phyloP scores from a whole-genome alignment of 306 rosid species.

The Lagenaria siceraria region DNA sequence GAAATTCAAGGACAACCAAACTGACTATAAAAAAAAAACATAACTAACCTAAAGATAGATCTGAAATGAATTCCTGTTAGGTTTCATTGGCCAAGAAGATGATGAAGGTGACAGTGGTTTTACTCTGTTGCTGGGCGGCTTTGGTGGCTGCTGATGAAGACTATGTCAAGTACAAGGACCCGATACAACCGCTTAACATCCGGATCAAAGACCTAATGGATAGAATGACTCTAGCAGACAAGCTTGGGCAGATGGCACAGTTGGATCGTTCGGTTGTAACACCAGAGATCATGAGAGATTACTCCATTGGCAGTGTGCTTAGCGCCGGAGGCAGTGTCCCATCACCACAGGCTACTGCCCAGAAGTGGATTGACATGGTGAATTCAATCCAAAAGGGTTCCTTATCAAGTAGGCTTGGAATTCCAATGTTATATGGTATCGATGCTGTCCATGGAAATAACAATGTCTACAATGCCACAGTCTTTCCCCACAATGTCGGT shows the following conservation, averaged over 20 bases:
- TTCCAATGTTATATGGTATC: constrained; percentile 6
- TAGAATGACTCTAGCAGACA: constrained; percentile 1
- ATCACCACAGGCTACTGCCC: not conserved
- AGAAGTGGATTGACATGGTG: constrained; percentile 9
- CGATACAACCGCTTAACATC: not conserved
- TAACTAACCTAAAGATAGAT: not conserved
- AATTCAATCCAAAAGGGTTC: not conserved
- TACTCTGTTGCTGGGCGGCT: not conserved
- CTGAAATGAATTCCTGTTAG: not conserved
- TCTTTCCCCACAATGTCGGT: constrained; percentile 3
- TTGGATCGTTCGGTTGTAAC: not conserved
- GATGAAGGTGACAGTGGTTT: not conserved
- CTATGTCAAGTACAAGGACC: constrained; percentile 1
- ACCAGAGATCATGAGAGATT: constrained; percentile 8
- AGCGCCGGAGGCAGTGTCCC: constrained; percentile 3
- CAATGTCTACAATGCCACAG: not conserved
- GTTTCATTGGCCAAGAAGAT: not conserved
- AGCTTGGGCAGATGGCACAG: constrained; percentile 8
- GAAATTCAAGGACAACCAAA: not conserved
- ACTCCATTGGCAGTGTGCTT: constrained; percentile 10
- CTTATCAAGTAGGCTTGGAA: constrained; percentile 7
- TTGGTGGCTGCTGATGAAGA: not conserved
- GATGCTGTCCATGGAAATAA: constrained; percentile 7
- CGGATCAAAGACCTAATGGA: not conserved
- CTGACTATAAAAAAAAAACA: not conserved